Conservation (phyloP, 2,329 filamentous ascomycete genomes). For the Colletotrichum paranaense region DNA sequence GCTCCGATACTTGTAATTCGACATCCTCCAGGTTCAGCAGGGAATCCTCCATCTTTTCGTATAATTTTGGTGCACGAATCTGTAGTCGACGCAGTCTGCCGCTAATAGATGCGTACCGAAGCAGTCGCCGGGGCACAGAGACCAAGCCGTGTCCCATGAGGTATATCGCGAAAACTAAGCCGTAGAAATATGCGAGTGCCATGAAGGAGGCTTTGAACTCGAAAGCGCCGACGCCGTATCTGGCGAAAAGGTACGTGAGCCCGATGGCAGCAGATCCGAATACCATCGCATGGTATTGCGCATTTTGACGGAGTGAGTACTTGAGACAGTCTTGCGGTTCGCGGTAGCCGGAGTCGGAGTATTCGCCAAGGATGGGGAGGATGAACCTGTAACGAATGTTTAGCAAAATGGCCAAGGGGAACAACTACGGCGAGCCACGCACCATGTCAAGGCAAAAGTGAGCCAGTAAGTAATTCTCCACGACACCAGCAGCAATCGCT, state of each 20-base stretch:
- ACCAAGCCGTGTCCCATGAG: constrained; percentile 98
- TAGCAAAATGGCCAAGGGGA: constrained; percentile 11
- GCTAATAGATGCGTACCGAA: constrained; percentile 82
- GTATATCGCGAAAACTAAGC: constrained; percentile 90
- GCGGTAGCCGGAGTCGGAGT: constrained; percentile 92
- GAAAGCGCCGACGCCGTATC: constrained; percentile 77
- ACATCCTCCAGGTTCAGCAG: constrained; percentile 82
- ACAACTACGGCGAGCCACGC: constrained; percentile 41
- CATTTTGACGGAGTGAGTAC: constrained; percentile 89
- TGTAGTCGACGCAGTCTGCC: constrained; percentile 81
- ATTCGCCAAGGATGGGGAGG: constrained; percentile 92
- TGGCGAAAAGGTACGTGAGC: constrained; percentile 84
- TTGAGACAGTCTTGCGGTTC: constrained; percentile 83
- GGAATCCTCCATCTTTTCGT: constrained; percentile 90
- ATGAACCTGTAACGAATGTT: constrained; percentile 72
- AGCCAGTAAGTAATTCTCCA: constrained; percentile 99
- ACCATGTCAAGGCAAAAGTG: constrained; percentile 96
- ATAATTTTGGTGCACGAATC: constrained; percentile 79
- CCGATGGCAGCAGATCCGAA: constrained; percentile 77
- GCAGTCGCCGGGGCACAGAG: constrained; percentile 84
- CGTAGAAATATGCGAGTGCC: constrained; percentile 95
- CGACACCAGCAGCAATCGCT: constrained; percentile 81
- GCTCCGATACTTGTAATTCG: constrained; percentile 82
- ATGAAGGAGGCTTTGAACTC: constrained; percentile 88
- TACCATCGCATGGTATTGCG: constrained; percentile 86